Base-by-base conservation (phyloP, 129 eudicot species). In the Apium graveolens region DNA sequence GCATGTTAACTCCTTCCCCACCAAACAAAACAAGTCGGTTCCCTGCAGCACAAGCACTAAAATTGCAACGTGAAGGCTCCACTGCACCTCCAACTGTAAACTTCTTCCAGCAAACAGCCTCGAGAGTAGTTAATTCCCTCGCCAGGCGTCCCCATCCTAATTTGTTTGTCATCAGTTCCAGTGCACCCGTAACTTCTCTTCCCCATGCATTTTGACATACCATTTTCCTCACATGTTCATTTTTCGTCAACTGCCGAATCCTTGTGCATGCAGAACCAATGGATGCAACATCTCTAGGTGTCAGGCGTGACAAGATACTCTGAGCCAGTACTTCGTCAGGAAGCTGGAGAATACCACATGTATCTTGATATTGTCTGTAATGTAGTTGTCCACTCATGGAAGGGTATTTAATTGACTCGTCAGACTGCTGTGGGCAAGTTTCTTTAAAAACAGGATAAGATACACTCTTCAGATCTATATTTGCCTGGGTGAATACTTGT, bases 201-300 rank as follows among this genome's bases (percentile, higher is more conserved):
- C 98, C 98, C 98, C 98, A 93, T 45, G 98, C 97, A 81, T 90
- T 93, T 81, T 93, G 98, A 76, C 98, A 93, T 38, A 93, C 98
- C 94, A 93, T 86, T 79, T 93, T 93, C 62, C 97, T 84, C n/a
- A 93, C 83, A 74, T 93, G 94, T 81, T 93, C 98, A 16, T 90
- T 90, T 73, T 89, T 93, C 7, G 98, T 93, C 29, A 93, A 86
- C 44, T 76, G 87, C 0, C 93, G 90, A n/a, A 93, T 93, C 73
- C 98, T 86, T 82, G 88, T 87, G 83, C 98, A 93, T 73, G 85
- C 96, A 12, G 98, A 93, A 39, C 98, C 98, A 32, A 93, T 85
- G 1, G 98, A 93, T 43, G 98, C 98, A 65, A 93, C 98, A 45
- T 93, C 98, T 81, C 98, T 80, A 60, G 96, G 98, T 3, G 96